phyloP scores from a whole-genome alignment of 1,284 basidiomycete species.

The Boletus smithii region DNA sequence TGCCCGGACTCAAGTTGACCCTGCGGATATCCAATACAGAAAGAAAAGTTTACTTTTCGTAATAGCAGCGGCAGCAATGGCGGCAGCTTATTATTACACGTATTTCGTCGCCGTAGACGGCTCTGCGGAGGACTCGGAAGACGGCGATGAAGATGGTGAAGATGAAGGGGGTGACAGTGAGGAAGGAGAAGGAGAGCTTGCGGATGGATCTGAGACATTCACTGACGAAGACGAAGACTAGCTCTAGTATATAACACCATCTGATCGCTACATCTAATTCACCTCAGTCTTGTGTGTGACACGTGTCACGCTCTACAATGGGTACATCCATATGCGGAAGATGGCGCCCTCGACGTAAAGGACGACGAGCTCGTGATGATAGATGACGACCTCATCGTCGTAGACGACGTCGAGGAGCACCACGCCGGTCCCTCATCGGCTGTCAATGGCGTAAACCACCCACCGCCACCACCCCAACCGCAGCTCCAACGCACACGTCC shows the following conservation, averaged over 20 bases:
- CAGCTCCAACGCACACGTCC: slow-evolving; percentile 30
- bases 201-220: slow-evolving; percentile 6
- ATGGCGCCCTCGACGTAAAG: background rate
- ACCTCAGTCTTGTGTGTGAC: no score
- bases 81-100: slow-evolving; percentile 3
- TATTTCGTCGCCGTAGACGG: background rate
- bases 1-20: slow-evolving; percentile 13
- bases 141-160: background rate
- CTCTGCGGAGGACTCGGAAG: no score
- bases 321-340: slow-evolving; percentile 4
- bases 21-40: slow-evolving; percentile 35
- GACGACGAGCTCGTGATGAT: slow-evolving; percentile 26
- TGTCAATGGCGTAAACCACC: slow-evolving; percentile 24
- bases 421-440: slow-evolving; percentile 26
- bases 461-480: slow-evolving; percentile 4
- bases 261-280: no score
- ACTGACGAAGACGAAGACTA: slow-evolving; percentile 14
- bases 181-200: slow-evolving; percentile 16
- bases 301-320: slow-evolving; percentile 12
- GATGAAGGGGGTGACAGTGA: slow-evolving; percentile 5
- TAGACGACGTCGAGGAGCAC: slow-evolving; percentile 52
- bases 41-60: slow-evolving; percentile 38
- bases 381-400: slow-evolving; percentile 65
- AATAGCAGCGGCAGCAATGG: slow-evolving; percentile 22
- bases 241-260: background rate